These are phyloP conservation scores for Ephemerocybe angulata DNA, from an alignment of 768 basidiomycete genomes.

Conservation along the genomic window DNA sequence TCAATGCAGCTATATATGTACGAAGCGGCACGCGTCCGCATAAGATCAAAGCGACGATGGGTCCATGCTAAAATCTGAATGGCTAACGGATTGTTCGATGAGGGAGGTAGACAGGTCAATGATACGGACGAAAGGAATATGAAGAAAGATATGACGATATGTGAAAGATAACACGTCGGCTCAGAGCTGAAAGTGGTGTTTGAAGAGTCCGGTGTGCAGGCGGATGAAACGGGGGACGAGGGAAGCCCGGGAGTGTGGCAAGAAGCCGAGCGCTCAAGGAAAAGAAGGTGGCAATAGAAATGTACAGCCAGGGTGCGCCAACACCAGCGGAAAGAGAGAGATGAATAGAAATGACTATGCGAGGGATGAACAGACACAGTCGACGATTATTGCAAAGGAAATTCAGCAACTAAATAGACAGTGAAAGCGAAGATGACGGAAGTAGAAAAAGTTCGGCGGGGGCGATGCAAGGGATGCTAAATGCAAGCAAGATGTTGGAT, in stretches of 20 bases:
- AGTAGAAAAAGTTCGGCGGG: no score
- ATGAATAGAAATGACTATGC: not conserved
- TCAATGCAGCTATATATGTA: no score
- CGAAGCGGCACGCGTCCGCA: no score
- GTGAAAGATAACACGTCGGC: not conserved
- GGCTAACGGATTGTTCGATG: not conserved
- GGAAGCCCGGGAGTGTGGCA: not conserved
- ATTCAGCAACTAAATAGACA: no score
- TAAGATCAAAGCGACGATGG: no score
- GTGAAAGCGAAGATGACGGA: no score
- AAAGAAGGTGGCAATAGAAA: not conserved
- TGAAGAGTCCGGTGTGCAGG: no score
- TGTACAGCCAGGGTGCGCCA: not conserved
- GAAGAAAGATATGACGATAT: conserved; percentile 4
- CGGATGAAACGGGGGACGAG: not conserved
- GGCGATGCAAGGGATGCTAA: no score
- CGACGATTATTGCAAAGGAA: no score
- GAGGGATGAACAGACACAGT: no score
- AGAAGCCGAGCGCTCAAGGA: not conserved
- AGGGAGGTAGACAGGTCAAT: not conserved
- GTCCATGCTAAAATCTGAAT: conserved; percentile 7
- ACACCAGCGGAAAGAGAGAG: not conserved
- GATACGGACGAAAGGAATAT: not conserved
- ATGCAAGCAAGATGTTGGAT: no score
- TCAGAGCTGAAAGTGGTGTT: no score